These are phyloP conservation scores for Oryza brachyantha DNA, from an alignment of 176 grass and related monocot species.

Conservation along the genomic window DNA sequence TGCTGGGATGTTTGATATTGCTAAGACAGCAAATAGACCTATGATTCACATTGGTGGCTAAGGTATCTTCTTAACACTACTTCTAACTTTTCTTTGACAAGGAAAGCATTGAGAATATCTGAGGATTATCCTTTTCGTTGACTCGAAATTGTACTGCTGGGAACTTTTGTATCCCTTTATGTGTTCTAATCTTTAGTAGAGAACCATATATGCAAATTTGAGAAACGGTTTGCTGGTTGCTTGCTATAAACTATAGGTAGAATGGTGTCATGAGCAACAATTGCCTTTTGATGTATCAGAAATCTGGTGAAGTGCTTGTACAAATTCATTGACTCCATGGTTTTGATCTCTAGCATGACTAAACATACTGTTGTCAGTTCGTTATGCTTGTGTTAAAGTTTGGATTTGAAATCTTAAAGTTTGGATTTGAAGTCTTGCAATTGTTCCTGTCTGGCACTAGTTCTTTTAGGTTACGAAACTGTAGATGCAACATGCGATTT, in stretches of 20 bases:
- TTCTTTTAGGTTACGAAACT: neutral
- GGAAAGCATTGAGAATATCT: neutral
- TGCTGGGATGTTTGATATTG: slow-evolving; percentile 85
- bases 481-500: neutral
- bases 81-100: neutral
- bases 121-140: neutral
- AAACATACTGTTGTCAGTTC: neutral
- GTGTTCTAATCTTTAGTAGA: neutral
- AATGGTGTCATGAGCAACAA: neutral
- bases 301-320: neutral
- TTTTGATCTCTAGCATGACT: neutral
- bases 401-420: too few species aligned
- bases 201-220: neutral
- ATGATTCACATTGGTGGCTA: slow-evolving; percentile 97
- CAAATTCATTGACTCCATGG: neutral
- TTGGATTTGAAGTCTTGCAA: too few species aligned
- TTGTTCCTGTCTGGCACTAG: neutral
- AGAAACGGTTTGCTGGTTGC: neutral
- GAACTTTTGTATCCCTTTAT: neutral
- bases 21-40: slow-evolving; percentile 77
- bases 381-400: neutral
- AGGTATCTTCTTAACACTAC: slow-evolving; percentile 32
- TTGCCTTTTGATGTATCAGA: neutral
- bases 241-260: neutral
- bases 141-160: neutral